Base-by-base conservation (phyloP, 208 protist genomes). In the Crithidia mellificae region DNA sequence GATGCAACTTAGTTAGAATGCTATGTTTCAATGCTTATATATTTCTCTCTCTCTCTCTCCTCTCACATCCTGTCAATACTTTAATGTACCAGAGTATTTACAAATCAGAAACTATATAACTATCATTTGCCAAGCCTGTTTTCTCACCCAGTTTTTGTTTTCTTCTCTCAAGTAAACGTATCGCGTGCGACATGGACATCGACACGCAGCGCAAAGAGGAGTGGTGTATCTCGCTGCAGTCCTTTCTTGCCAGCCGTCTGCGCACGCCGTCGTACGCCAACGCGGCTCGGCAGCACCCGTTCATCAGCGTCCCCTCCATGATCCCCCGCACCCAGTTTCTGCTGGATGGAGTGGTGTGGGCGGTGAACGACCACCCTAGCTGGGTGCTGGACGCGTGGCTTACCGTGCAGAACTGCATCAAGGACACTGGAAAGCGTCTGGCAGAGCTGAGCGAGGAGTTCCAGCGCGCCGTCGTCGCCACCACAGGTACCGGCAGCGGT, bases 331-430 rank as follows among this genome's bases (percentile, higher is more conserved):
- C 85, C 12, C 88, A 94, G 63, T 77, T 86, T 51, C 53, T 94
- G 24, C 69, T 94, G 14, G 88, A 94, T 51, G 88, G 85, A 32
- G 39, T 94, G 19, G 75, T 91, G 34, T 94, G 88, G 84, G 75
- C 83, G 9, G 56, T 92, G 25, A 78, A 83, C 27, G 88, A 94
- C 63, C 68, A 90, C 69, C 47, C 61, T 11, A 41, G 51, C 43
- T 94, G 83, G 84, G 59, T 61, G 14, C 57, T 69, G 6, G 77
- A 88, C 14, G 81, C 80, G 46, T 93, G 88, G 88, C 70, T 85
- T 29, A 73, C 58, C 2, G 57, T 90, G 38, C 83, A 85, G 25
- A 90, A 81, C 50, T 77, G 88, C 65, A 55, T 93, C 46, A 78
- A 81, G n/a, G 74, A 79, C 56, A 83, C 77, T 34, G 68, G 72